A percentile compares a stretch with the other conserved stretches of the same genome.
Evolutionary conservation across 352 stramenopile genomes (phyloP).

Genomic region (Globisporangium solare): DNA sequence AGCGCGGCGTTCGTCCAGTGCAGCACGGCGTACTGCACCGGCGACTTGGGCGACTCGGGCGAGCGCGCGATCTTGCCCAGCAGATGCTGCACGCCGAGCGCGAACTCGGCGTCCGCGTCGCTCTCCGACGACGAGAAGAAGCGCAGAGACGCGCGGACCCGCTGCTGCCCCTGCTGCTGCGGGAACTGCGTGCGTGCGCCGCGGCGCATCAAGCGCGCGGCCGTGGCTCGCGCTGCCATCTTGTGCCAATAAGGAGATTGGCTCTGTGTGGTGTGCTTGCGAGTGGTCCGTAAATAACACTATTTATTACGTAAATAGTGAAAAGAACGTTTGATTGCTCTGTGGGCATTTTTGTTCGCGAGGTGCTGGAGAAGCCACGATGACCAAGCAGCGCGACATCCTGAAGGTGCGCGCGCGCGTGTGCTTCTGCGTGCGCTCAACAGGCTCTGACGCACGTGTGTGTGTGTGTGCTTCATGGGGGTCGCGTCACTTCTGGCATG

Average conservation of each 20-base stretch:
- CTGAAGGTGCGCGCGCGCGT: constrained; percentile 35
- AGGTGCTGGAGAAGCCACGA: constrained; percentile 22
- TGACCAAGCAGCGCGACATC: constrained; percentile 43
- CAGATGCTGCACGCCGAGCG: constrained; percentile 54
- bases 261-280: too few relatives aligned
- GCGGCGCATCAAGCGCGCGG: too few relatives aligned
- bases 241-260: too few relatives aligned
- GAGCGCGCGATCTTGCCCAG: constrained; percentile 29
- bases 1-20: constrained; percentile 80
- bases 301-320: too few relatives aligned
- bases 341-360: constrained; percentile 1
- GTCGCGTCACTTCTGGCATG: background rate
- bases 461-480: background rate
- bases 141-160: background rate
- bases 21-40: constrained; percentile 49
- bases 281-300: too few relatives aligned
- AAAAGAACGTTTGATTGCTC: constrained; percentile 4
- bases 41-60: constrained; percentile 23
- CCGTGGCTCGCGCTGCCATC: too few relatives aligned
- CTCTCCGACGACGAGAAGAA: background rate
- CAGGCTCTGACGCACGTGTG: background rate
- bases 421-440: background rate
- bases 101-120: constrained; percentile 45
- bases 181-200: too few relatives aligned
- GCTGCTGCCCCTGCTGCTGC: background rate